phyloP scores from a whole-genome alignment of 2,329 filamentous ascomycete species.

The Bipolaris gigantea region DNA sequence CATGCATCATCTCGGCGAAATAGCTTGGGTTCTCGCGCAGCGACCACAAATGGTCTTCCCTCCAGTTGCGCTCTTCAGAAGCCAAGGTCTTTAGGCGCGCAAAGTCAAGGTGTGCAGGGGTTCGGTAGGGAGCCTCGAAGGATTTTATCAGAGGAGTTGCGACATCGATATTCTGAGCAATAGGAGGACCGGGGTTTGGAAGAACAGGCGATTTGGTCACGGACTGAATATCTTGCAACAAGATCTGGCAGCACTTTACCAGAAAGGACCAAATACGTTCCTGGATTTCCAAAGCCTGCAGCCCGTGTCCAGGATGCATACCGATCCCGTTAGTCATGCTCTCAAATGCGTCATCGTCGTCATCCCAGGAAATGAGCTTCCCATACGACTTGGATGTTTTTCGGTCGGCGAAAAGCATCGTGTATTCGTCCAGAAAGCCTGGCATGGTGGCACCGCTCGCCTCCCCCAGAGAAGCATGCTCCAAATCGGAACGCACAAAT shows the following conservation, averaged over 20 bases:
- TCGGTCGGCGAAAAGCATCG: conserved; percentile 40
- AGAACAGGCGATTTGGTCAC: background rate
- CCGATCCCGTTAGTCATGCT: conserved; percentile 44
- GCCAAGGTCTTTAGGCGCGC: conserved; percentile 42
- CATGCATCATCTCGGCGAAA: conserved; percentile 53
- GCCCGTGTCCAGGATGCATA: conserved; percentile 51
- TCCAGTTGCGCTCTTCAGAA: conserved; percentile 1
- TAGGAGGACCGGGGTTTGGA: conserved; percentile 8
- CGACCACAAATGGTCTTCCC: conserved; percentile 37
- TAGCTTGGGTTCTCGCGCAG: conserved; percentile 63
- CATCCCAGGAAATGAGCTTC: conserved; percentile 41
- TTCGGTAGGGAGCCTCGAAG: conserved; percentile 57
- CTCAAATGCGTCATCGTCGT: conserved; percentile 45
- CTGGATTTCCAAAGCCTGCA: conserved; percentile 57
- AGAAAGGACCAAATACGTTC: conserved; percentile 54
- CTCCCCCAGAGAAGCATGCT: background rate
- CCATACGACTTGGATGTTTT: conserved; percentile 41
- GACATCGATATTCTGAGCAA: conserved; percentile 2
- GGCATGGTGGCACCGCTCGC: conserved; percentile 3
- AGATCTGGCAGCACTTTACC: conserved; percentile 47
- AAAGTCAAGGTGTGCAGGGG: conserved; percentile 54
- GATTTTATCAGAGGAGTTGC: conserved; percentile 34
- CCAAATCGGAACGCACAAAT: conserved; percentile 54
- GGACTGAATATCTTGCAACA: conserved; percentile 53
- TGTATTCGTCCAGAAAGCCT: conserved; percentile 28